Evolutionary conservation across 2,329 filamentous ascomycete species (phyloP), one percentile per base, ranked within the genome.

Genomic region (Aspergillus thermomutatus): DNA sequence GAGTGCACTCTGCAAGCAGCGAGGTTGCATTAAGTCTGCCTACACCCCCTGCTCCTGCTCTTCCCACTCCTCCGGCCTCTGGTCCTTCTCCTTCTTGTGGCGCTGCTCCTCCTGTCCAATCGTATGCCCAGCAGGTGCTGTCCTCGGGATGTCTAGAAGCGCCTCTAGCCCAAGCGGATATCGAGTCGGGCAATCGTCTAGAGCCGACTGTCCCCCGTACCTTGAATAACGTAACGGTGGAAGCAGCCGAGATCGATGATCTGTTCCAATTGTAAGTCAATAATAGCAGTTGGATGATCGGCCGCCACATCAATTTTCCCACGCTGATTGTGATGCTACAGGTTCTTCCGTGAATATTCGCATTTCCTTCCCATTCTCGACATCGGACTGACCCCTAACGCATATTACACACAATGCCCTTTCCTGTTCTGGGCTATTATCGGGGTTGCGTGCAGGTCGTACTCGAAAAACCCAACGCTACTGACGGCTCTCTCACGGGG

Each of bases 401-500:
- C 86, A 56, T 94, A 90, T 70, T 89, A 89, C 68, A 83, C 87
- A 58, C 88, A 93, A 66, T 89, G 91, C 51, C 86, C 87, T 3
- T 80, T 96, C 14, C 82, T 96, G 1, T 96, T 96, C 74, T 96
- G 92, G 92, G 84, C 89, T 49, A 88, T 78, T 5, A 66, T 76
- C 14, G 69, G 71, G 2, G 69, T 74, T 9, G 69, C 69, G 14
- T 74, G 71, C 55, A 66, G 75, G 8, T 69, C 69, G 3, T 78
- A 75, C 52, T 46, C 64, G 1, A 70, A 64, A 25, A 76, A 78
- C 48, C 75, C 75, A 2, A 77, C 75, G 0, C 50, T 77, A 9
- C 58, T 75, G 6, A 67, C 62, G 1, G 71, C 72, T 1, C 59
- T 78, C 6, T 64, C 70, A 3, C 63, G 66, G 14, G 71, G 66